Evolutionary conservation across 495 filamentous ascomycete species (phyloP).

Genomic region (Margaritispora aquatica): DNA sequence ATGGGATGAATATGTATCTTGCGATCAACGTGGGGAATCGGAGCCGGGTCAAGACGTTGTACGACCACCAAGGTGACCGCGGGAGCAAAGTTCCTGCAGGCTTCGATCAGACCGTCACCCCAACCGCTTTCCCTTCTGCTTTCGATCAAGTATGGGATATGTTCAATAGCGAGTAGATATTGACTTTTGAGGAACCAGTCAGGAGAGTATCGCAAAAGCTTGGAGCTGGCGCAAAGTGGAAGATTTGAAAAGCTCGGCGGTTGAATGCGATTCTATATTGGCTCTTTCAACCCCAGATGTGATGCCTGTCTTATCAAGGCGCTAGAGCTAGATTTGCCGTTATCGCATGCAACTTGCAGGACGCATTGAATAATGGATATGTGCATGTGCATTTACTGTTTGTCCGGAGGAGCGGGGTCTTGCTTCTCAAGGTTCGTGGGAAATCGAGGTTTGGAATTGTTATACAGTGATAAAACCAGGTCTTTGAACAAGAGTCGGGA

Average conservation of each 20-base stretch:
- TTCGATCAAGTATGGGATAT: conserved; percentile 8
- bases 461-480: too few relatives aligned
- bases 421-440: not conserved
- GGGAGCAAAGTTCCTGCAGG: conserved; percentile 22
- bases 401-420: not conserved
- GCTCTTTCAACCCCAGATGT: conserved; percentile 8
- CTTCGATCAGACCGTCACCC: conserved; percentile 15
- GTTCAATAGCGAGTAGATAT: conserved; percentile 5
- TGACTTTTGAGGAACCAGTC: conserved; percentile 7
- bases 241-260: conserved; percentile 15
- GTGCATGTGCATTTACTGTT: not conserved
- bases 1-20: conserved; percentile 16
- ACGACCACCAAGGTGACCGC: conserved; percentile 4
- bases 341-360: conserved; percentile 19
- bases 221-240: not conserved
- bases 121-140: conserved; percentile 24
- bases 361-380: not conserved
- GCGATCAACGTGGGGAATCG: conserved; percentile 11
- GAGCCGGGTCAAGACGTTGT: conserved; percentile 5
- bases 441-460: not conserved
- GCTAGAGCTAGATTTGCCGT: conserved; percentile 17
- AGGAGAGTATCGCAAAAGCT: conserved; percentile 1
- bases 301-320: conserved; percentile 18
- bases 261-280: conserved; percentile 17
- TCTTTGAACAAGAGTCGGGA: too few relatives aligned